phyloP scores from a whole-genome alignment of 352 stramenopile species.

The Phytophthora quininea region DNA sequence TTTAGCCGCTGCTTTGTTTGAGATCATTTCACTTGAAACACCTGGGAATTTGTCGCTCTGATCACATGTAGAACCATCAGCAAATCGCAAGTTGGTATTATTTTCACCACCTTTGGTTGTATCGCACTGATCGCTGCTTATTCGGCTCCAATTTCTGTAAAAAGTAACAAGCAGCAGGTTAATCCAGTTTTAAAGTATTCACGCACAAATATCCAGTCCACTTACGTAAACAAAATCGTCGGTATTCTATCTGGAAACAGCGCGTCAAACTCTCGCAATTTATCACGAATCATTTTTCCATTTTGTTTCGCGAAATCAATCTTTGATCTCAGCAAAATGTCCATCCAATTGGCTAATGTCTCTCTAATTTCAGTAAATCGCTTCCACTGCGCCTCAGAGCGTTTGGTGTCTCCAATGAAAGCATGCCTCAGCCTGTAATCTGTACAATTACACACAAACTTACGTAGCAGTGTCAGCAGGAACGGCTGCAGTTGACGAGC shows the following conservation, averaged over 20 bases:
- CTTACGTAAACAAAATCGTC: not conserved
- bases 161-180: not conserved
- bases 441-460: not conserved
- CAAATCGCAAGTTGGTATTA: not conserved
- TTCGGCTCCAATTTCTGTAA: not conserved
- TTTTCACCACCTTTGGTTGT: not conserved
- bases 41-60: too few species aligned
- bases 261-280: not conserved
- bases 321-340: not conserved
- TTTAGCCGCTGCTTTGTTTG: too few species aligned
- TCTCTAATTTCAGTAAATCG: not conserved
- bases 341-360: not conserved
- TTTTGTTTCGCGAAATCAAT: not conserved
- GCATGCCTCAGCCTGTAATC: not conserved
- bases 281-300: not conserved
- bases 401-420: not conserved
- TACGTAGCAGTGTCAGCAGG: constrained; percentile 10
- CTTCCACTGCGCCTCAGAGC: not conserved
- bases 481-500: constrained; percentile 10
- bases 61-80: not conserved
- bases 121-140: not conserved
- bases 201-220: not conserved
- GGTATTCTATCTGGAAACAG: not conserved
- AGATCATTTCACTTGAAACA: too few species aligned
- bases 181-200: too few species aligned